Base-by-base conservation (phyloP, 805 yeast genomes). In the Wickerhamomyces sydowiorum region DNA sequence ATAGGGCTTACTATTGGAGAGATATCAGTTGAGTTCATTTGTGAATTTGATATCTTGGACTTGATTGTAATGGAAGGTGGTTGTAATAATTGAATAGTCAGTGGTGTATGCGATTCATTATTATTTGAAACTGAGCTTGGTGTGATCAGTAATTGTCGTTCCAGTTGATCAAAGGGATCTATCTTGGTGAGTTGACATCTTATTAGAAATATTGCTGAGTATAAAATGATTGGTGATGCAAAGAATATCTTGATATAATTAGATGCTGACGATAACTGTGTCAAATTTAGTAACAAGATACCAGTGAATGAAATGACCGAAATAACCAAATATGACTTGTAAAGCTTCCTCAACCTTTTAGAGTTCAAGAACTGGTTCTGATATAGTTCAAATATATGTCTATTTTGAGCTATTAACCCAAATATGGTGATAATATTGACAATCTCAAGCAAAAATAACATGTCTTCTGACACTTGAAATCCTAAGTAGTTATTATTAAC, bases 1-100 rank as follows among this genome's bases (percentile, higher is more conserved):
- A n/a, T n/a, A n/a, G 29, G 10, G 17, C 42, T 35, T 12, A 44
- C 28, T 15, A 44, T 17, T 8, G 47, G 44, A 13, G 47, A 44
- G 19, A 41, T 41, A 15, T 41, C 42, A 15, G 27, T 38, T 9
- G 42, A 38, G n/a, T 22, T 38, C 15, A 12, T 17, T 23, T 33
- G 29, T 21, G 17, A 7, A 18, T 25, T 24, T 31, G 22, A 13
- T 13, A 19, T n/a, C n/a, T n/a, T n/a, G n/a, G n/a, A n/a, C n/a
- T n/a, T n/a, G n/a, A n/a, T n/a, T n/a, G n/a, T n/a, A n/a, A n/a
- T n/a, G 31, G 13, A 19, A 20, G 14, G 37, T 19, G 19, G 28
- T 12, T 29, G 32, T 9, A n/a, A 15, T 9, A 31, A 15, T 17
- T 17, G 34, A 7, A 27, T 27, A 9, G n/a, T 27, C 14, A 12